Evolutionary conservation across 768 basidiomycete genomes (phyloP), one percentile per base, ranked within the genome.

Genomic region (Phanerodontia chrysosporium): DNA sequence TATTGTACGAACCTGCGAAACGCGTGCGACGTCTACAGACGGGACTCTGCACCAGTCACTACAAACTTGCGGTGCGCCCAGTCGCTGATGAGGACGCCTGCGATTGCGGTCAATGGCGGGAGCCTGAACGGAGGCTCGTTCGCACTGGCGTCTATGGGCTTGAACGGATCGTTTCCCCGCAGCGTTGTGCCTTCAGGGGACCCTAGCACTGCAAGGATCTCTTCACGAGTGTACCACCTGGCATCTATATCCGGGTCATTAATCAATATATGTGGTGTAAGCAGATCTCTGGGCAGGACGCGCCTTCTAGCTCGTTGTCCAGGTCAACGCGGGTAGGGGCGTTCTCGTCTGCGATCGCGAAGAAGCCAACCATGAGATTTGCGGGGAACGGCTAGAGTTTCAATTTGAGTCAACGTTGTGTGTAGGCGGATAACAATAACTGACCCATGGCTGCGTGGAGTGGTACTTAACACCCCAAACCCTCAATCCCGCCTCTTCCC

Each of bases 401-500:
- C 16, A n/a, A 55, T 14, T 22, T 61, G 32, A 57, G 61, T 24
- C 10, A 25, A 8, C 3, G 12, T 44, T 3, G 7, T 10, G 29
- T 14, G 14, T 14, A 10, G 10, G 29, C 13, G 22, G 13, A 49
- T n/a, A 18, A 48, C 44, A 57, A 58, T 29, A 45, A 64, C 81
- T 61, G 64, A 89, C 92, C 92, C 92, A 95, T 51, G 92, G 92
- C 65, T 93, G 92, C 32, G 80, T 83, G 57, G 90, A 91, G 71
- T 95, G 92, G 69, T 97, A 98, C 63, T 78, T 79, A 27, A 95
- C 82, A 63, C 92, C 81, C 78, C 87, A 89, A 22, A 93, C 92
- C 49, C 80, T 83, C n/a, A 98, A 81, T 2, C 96, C 96, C 1
- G 93, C 91, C 72, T 98, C 96, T 71, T 98, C 96, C 86, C 92